These are phyloP conservation scores for Moesziomyces globuligerus DNA, from an alignment of 1,284 basidiomycete genomes.

Conservation along the genomic window DNA sequence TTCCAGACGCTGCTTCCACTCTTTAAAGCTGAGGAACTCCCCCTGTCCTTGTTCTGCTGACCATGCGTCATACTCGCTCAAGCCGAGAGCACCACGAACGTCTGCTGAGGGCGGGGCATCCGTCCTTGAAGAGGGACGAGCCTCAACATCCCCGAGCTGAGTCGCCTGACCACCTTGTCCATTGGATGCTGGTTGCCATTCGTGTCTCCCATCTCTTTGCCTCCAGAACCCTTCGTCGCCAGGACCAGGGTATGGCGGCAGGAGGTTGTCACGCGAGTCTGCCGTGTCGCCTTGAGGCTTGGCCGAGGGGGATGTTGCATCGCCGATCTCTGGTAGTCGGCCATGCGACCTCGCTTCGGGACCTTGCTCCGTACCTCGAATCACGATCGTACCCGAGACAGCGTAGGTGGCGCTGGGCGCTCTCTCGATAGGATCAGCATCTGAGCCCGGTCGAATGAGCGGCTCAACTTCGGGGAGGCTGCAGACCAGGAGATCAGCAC, in stretches of 20 bases:
- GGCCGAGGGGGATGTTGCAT: background rate
- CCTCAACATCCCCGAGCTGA: background rate
- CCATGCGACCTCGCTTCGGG: too few relatives aligned
- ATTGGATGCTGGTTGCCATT: constrained; percentile 32
- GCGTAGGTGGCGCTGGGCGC: constrained; percentile 22
- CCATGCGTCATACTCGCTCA: constrained; percentile 44
- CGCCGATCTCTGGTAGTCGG: constrained; percentile 15
- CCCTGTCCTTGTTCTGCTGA: constrained; percentile 42
- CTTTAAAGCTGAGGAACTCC: constrained; percentile 42
- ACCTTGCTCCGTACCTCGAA: constrained; percentile 1
- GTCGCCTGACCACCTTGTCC: background rate
- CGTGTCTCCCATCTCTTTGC: constrained; percentile 38
- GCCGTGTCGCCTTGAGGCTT: background rate
- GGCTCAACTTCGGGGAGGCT: constrained; percentile 38
- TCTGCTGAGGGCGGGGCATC: background rate
- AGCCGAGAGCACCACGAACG: background rate
- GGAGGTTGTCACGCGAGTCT: background rate
- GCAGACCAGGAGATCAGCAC: constrained; percentile 42
- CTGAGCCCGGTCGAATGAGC: constrained; percentile 13
- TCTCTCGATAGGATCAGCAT: background rate
- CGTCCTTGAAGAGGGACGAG: background rate
- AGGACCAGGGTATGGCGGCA: constrained; percentile 28
- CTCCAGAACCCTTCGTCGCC: constrained; percentile 46
- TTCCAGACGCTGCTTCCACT: constrained; percentile 40
- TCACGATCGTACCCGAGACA: constrained; percentile 37